Percentiles rank a stretch among this genome's conserved stretches.
Evolutionary conservation across 2,329 filamentous ascomycete species (phyloP).

Genomic region (Fusarium tuaranense): DNA sequence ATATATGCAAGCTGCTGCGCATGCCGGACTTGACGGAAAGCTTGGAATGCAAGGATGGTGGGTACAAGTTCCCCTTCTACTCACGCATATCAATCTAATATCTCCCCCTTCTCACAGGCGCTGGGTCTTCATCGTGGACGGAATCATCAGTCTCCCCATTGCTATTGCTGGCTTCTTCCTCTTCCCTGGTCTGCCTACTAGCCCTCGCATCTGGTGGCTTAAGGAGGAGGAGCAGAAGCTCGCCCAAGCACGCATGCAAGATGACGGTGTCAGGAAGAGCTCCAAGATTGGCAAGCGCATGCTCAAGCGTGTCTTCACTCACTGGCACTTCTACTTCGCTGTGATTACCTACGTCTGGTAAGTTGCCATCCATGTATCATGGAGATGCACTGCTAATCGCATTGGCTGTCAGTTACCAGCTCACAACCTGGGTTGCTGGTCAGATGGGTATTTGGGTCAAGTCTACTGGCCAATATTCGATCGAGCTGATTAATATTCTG

Average conservation of each 20-base stretch:
- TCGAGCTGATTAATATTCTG: neutral
- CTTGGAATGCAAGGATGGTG: neutral
- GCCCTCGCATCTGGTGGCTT: conserved; percentile 42
- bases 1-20: conserved; percentile 35
- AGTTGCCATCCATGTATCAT: neutral
- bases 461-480: neutral
- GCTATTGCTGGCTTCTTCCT: conserved; percentile 45
- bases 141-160: conserved; percentile 48
- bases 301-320: conserved; percentile 41
- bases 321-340: conserved; percentile 45
- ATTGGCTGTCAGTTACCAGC: neutral
- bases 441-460: neutral
- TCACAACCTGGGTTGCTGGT: neutral
- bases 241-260: conserved; percentile 39
- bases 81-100: neutral
- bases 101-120: conserved; percentile 20
- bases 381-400: neutral
- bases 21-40: conserved; percentile 27
- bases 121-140: conserved; percentile 52
- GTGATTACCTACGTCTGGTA: conserved; percentile 39
- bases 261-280: conserved; percentile 37
- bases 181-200: conserved; percentile 43
- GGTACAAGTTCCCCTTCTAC: neutral
- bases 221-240: conserved; percentile 41
- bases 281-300: conserved; percentile 41